Evolutionary conservation across 192 early-diverging fungal genomes (phyloP), one percentile per base, ranked within the genome.

Genomic region (Coemansia sp.): DNA sequence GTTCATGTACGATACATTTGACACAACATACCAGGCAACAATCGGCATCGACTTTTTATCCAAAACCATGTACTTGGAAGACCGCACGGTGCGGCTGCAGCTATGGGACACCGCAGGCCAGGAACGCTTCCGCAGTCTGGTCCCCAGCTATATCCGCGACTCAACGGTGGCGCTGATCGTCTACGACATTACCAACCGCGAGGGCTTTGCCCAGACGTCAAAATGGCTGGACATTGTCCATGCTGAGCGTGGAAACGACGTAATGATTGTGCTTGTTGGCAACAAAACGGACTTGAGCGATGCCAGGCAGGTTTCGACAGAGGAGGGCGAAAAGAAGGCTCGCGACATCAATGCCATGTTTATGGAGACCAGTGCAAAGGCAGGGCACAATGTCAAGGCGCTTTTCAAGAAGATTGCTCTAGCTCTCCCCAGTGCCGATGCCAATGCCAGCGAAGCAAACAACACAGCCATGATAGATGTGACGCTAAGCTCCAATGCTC

Each of bases 1-100:
- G 23, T 99, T 99, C 79, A 99, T 99, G 95, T 98, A 99, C 71
- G 97, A 99, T 63, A 98, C 93, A n/a, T 99, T 99, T 70, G 95
- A 99, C 84, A 94, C 93, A 60, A 93, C 93, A 32, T 98, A 99
- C 79, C 93, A 90, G 49, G 71, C 97, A 14, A 99, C 97, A 17
- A 99, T 99, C 56, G 97, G 97, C 55, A 98, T 99, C 58, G 97
- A 99, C 66, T 99, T 99, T 75, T 68, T 98, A 55, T 93, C 92
- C 39, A 99, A 99, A 79, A 99, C 95, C 4, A 97, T 99, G 93
- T 99, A 99, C 66, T 80, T 98, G 41, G 94, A 97, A 61, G 94
- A 99, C 76, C 83, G 91, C 48, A 98, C 97, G 9, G 90, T 98
- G n/a, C 84, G 95, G 40, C 82, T 99, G 34, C 96, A 99, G 77